phyloP scores from a whole-genome alignment of 2,329 filamentous ascomycete species.

The Coccinonectria pachysandricola region DNA sequence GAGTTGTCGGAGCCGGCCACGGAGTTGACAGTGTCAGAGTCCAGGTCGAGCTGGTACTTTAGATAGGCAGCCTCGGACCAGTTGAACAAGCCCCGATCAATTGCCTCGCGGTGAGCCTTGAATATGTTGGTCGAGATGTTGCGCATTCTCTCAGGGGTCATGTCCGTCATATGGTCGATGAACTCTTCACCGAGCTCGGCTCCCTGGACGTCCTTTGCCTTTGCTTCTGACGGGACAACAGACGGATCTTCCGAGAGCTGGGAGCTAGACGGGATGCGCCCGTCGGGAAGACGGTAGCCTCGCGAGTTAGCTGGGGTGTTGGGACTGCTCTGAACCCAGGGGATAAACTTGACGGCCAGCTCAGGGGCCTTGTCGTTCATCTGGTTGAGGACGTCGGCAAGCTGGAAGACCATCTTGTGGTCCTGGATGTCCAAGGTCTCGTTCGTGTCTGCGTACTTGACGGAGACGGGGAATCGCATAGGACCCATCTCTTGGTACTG shows the following conservation, averaged over 20 bases:
- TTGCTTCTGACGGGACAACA: conserved; percentile 15
- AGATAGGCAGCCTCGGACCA: conserved; percentile 22
- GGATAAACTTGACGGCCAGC: conserved; percentile 49
- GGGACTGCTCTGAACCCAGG: conserved; percentile 44
- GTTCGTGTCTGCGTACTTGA: conserved; percentile 39
- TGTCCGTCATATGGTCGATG: conserved; percentile 17
- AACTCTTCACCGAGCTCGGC: conserved; percentile 13
- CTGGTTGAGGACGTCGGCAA: conserved; percentile 49
- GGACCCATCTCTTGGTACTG: conserved; percentile 56
- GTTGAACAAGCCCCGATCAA: conserved; percentile 19
- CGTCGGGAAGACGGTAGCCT: conserved; percentile 18
- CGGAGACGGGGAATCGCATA: conserved; percentile 51
- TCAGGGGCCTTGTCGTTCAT: conserved; percentile 41
- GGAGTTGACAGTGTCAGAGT: conserved; percentile 27
- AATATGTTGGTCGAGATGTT: conserved; percentile 20
- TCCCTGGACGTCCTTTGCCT: conserved; percentile 11
- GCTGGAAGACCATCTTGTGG: conserved; percentile 55
- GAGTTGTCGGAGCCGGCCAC: conserved; percentile 15
- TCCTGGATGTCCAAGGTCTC: conserved; percentile 48
- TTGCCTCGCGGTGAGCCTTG: conserved; percentile 20
- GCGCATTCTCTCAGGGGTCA: conserved; percentile 12
- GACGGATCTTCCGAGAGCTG: conserved; percentile 15
- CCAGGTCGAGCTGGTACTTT: conserved; percentile 23
- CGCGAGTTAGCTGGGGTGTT: conserved; percentile 23
- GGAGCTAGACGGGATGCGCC: conserved; percentile 14